phyloP scores from a whole-genome alignment of 2,329 filamentous ascomycete genomes.

The Zasmidium angulare region DNA sequence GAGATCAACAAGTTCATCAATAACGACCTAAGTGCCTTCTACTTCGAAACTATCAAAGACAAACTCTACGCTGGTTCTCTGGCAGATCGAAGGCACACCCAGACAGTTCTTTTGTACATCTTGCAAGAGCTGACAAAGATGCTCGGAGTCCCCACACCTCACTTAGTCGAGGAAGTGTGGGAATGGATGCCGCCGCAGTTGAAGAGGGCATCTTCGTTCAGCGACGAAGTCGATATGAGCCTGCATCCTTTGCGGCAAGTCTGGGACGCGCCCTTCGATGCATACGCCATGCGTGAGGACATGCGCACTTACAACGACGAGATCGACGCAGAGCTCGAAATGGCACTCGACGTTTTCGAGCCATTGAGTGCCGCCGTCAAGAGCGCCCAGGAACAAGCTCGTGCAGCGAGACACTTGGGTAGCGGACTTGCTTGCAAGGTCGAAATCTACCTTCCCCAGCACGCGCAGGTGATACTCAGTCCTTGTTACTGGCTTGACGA shows the following conservation, averaged over 20 bases:
- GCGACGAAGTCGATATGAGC: background rate
- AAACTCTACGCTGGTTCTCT: conserved; percentile 80
- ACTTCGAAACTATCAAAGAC: conserved; percentile 90
- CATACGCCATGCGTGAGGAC: background rate
- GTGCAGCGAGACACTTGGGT: conserved; percentile 70
- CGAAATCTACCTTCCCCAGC: conserved; percentile 42
- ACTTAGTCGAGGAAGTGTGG: conserved; percentile 88
- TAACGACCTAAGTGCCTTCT: conserved; percentile 85
- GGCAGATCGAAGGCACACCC: conserved; percentile 58
- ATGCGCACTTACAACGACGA: background rate
- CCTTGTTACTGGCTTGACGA: conserved; percentile 19
- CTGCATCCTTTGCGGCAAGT: conserved; percentile 28
- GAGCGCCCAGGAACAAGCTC: conserved; percentile 69
- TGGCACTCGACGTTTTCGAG: conserved; percentile 42
- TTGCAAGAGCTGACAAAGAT: conserved; percentile 73
- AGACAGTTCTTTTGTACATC: conserved; percentile 60
- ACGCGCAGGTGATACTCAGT: conserved; percentile 5
- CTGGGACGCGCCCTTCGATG: conserved; percentile 26
- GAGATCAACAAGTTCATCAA: conserved; percentile 78
- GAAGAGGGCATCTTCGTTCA: conserved; percentile 12
- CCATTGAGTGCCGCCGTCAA: conserved; percentile 68
- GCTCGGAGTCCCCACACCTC: conserved; percentile 76
- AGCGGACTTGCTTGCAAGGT: conserved; percentile 80
- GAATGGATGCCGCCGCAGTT: conserved; percentile 62
- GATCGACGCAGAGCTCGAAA: conserved; percentile 46